Base-by-base conservation (phyloP, 2,329 filamentous ascomycete species). In the Plenodomus lindquistii region DNA sequence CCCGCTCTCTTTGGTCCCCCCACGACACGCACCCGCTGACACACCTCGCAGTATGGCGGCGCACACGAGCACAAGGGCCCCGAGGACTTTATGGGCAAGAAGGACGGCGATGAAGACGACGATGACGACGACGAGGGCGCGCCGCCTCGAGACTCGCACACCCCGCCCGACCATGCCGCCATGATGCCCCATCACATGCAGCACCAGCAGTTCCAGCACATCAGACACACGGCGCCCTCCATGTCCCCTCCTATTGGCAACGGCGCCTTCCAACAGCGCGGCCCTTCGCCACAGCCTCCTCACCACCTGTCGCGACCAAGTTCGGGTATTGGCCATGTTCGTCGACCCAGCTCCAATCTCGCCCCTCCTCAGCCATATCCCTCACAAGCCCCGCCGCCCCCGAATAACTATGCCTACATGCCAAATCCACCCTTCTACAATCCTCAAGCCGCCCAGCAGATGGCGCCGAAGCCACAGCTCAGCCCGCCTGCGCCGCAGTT, bases 51-150 rank as follows among this genome's bases (percentile, higher is more conserved):
- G 91, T 96, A 96, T 79, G 91, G 91, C 64, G 87, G 85, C 50
- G 87, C 92, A 37, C 95, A 94, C 73, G 94, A 99, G 73, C 93
- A 97, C 76, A 99, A 97, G 76, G 93, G 93, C 2, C 94, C 94
- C 1, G 82, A 83, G 45, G 94, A 99, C 74, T 99, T 96, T 75
- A 89, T 87, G 67, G 91, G 91, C 57, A 87, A 87, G 73, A 79
- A 80, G 49, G 83, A 82, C 50, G 78, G 77, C 48, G 87, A 88
- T 54, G 88, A 88, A 59, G 90, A 94, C 43, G 92, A 97, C 41
- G 91, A 95, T 15, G 89, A 89, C 19, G 87, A 91, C 31, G 87
- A 90, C 21, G 67, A 69, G 22, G 86, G 81, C 49, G 89, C 88
- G 6, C 88, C 88, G 39, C 87, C 86, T 7, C 84, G 85, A 52